A percentile compares a stretch with the other conserved stretches of the same genome.
These are phyloP conservation scores for Kodamaea sp. DNA, from an alignment of 1,139 yeast genomes.

Conservation along the genomic window DNA sequence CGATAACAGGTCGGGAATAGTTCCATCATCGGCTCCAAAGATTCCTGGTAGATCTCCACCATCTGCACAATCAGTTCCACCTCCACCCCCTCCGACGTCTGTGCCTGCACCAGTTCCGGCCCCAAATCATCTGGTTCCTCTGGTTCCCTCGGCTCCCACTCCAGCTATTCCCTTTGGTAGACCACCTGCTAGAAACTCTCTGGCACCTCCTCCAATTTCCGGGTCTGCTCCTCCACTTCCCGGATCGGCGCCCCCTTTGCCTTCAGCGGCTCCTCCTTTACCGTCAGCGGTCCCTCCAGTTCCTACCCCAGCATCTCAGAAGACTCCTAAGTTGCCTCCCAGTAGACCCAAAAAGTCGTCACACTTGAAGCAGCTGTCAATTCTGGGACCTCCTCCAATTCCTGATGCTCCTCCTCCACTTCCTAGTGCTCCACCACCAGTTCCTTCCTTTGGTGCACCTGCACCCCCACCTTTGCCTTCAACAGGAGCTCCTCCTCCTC, in stretches of 20 bases:
- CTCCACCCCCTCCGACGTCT: conserved; percentile 10
- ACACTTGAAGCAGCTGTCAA: conserved; percentile 25
- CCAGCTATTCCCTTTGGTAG: conserved; percentile 19
- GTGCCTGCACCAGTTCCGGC: conserved; percentile 5
- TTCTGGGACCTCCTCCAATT: conserved; percentile 12
- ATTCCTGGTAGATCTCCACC: conserved; percentile 22
- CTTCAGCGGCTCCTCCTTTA: conserved; percentile 25
- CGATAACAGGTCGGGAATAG: conserved; percentile 45
- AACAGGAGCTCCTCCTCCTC: conserved; percentile 13
- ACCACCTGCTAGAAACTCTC: conserved; percentile 15
- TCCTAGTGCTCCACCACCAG: conserved; percentile 8
- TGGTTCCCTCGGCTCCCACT: conserved; percentile 6
- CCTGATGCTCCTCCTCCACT: conserved; percentile 14
- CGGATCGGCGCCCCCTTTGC: conserved; percentile 19
- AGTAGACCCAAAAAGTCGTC: conserved; percentile 33
- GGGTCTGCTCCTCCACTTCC: conserved; percentile 16
- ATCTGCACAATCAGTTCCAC: conserved; percentile 7
- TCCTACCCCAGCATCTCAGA: conserved; percentile 9
- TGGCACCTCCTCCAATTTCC: conserved; percentile 18
- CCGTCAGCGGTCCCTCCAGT: conserved; percentile 31
- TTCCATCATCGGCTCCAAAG: conserved; percentile 42
- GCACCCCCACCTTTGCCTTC: conserved; percentile 19
- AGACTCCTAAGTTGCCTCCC: conserved; percentile 29
- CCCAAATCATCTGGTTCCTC: conserved; percentile 12
- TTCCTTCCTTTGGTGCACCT: conserved; percentile 19